Evolutionary conservation across 2,329 filamentous ascomycete species (phyloP).

Genomic region (Venturia asperata): DNA sequence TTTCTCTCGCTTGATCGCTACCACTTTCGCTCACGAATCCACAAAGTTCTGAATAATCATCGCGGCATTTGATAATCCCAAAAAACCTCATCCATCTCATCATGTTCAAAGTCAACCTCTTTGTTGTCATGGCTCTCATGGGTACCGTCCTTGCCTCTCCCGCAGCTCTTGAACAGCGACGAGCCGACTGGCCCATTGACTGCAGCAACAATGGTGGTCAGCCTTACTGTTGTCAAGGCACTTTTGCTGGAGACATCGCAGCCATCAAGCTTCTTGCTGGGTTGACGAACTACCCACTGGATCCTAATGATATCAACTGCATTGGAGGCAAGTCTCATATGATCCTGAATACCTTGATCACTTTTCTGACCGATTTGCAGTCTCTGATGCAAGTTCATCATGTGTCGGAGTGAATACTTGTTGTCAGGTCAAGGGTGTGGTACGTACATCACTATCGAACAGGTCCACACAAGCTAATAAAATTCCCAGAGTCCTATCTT

Average conservation of each 20-base stretch:
- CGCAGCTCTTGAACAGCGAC: conserved; percentile 3
- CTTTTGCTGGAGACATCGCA: conserved; percentile 17
- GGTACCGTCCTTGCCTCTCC: not conserved
- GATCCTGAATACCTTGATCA: not conserved
- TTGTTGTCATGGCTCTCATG: not conserved
- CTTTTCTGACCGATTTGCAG: not conserved
- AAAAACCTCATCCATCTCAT: not conserved
- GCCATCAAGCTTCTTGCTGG: conserved; percentile 11
- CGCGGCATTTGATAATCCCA: not conserved
- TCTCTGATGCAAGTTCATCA: conserved; percentile 5
- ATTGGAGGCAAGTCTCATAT: not conserved
- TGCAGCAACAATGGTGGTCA: conserved; percentile 15
- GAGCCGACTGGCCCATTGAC: conserved; percentile 12
- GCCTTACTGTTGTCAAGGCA: conserved; percentile 16
- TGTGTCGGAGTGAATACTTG: conserved; percentile 13
- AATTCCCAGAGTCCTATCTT: not conserved
- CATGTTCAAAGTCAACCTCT: not conserved
- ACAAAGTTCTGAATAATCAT: not conserved
- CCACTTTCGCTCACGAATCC: not conserved
- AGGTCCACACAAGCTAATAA: not conserved
- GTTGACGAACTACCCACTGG: conserved; percentile 10
- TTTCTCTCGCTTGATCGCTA: not conserved
- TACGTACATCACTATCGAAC: not conserved
- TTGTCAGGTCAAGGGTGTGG: conserved; percentile 9
- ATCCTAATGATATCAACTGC: conserved; percentile 19